Conservation (phyloP, 441 rosid genomes). For the Manihot esculenta region DNA sequence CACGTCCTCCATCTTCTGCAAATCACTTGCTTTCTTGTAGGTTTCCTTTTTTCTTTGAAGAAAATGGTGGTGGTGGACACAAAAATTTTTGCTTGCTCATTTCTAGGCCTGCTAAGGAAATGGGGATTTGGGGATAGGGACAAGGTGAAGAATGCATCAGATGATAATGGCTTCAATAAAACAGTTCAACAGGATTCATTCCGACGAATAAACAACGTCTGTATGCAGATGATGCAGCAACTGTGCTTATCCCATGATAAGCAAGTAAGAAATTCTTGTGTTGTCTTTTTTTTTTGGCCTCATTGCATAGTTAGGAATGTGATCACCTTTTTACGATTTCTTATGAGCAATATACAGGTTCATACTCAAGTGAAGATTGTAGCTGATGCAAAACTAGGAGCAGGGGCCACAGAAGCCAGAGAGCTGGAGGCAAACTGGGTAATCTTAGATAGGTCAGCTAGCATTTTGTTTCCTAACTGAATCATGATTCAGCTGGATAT, state of each 20-base stretch:
- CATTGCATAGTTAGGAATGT: not conserved
- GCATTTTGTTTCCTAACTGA: no score
- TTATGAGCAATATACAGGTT: constrained; percentile 21
- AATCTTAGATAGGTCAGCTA: constrained; percentile 36
- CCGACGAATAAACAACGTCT: constrained; percentile 23
- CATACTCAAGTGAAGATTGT: constrained; percentile 31
- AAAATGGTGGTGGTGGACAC: not conserved
- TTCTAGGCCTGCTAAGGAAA: constrained; percentile 22
- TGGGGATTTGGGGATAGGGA: constrained; percentile 17
- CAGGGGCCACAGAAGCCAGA: constrained; percentile 33
- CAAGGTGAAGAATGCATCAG: not conserved
- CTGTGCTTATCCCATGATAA: constrained; percentile 28
- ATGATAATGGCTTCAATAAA: not conserved
- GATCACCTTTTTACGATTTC: not conserved
- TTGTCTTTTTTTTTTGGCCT: not conserved
- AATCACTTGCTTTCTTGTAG: constrained; percentile 26
- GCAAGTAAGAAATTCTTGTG: constrained; percentile 17
- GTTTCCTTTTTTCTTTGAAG: not conserved
- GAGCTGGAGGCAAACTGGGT: constrained; percentile 41
- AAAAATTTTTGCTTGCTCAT: not conserved
- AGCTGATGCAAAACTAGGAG: constrained; percentile 28
- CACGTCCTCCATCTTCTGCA: not conserved
- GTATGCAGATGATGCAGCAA: constrained; percentile 33
- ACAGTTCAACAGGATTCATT: constrained; percentile 8
- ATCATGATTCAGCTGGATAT: no score